These are phyloP conservation scores for Phytopythium montanum DNA, from an alignment of 352 stramenopile genomes.

Conservation along the genomic window DNA sequence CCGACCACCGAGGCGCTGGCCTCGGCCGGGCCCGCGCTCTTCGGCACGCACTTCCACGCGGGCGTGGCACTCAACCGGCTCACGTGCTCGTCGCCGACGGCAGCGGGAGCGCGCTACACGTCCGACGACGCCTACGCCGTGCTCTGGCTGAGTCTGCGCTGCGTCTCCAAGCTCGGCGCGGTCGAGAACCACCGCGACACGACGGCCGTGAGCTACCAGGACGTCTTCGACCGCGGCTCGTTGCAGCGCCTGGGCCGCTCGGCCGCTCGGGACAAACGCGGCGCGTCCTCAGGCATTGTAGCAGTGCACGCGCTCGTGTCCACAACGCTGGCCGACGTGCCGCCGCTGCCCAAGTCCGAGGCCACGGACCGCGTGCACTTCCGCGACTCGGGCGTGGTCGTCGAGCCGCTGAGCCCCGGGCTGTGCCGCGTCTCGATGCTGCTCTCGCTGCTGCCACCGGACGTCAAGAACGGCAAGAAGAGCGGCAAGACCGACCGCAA, in stretches of 20 bases:
- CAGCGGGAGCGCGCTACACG: conserved; percentile 11
- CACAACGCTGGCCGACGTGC: conserved; percentile 36
- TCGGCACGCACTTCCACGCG: conserved; percentile 45
- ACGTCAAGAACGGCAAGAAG: conserved; percentile 16
- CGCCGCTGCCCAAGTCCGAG: conserved; percentile 24
- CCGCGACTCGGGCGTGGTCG: conserved; percentile 51
- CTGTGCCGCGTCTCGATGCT: conserved; percentile 31
- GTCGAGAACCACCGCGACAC: conserved; percentile 49
- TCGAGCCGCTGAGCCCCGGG: conserved; percentile 40
- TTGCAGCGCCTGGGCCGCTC: background rate
- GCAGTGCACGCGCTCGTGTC: conserved; percentile 33
- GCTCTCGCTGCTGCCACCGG: conserved; percentile 41
- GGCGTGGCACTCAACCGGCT: conserved; percentile 53
- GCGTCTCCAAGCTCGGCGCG: conserved; percentile 26
- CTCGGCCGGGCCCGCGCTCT: conserved; percentile 48
- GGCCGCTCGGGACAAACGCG: background rate
- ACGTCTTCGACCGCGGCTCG: conserved; percentile 27
- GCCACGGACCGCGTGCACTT: conserved; percentile 34
- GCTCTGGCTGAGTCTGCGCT: conserved; percentile 57
- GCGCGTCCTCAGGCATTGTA: conserved; percentile 22
- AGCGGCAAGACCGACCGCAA: conserved; percentile 1
- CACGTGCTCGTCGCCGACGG: conserved; percentile 40
- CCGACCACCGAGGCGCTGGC: conserved; percentile 40
- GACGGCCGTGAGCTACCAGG: conserved; percentile 64
- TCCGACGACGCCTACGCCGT: conserved; percentile 59